phyloP scores from a whole-genome alignment of 1,139 yeast species.

The Yamadazyma atlantica region DNA sequence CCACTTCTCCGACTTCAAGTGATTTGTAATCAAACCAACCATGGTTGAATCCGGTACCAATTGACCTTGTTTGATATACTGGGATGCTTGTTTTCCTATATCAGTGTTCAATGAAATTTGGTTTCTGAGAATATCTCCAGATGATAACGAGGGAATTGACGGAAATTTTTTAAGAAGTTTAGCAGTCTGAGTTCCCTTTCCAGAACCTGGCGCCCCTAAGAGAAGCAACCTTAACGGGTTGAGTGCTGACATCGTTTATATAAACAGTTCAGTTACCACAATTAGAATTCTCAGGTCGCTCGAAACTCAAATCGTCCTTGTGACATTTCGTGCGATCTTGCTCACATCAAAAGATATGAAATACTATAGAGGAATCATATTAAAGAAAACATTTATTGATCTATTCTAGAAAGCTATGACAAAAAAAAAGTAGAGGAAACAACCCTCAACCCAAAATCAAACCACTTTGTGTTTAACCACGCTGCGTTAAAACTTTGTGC shows the following conservation, averaged over 20 bases:
- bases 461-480: too few species aligned
- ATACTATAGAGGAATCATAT: too few species aligned
- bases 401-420: neutral
- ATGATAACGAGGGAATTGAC: conserved; percentile 56
- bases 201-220: conserved; percentile 93
- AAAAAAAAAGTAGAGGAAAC: conserved; percentile 1
- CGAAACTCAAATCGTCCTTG: too few species aligned
- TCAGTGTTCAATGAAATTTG: conserved; percentile 58
- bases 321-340: neutral
- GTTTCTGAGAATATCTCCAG: conserved; percentile 78
- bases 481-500: too few species aligned
- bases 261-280: neutral
- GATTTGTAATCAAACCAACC: conserved; percentile 55
- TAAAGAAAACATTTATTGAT: neutral
- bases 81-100: conserved; percentile 59
- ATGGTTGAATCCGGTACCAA: conserved; percentile 74
- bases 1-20: conserved; percentile 48
- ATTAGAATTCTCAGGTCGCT: too few species aligned
- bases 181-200: conserved; percentile 87
- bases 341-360: neutral
- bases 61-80: conserved; percentile 59
- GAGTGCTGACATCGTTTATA: conserved; percentile 2
- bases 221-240: conserved; percentile 65
- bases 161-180: conserved; percentile 58
- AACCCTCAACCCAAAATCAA: too few species aligned